Evolutionary conservation across 2,329 filamentous ascomycete species (phyloP).

Genomic region (Claviceps purpurea): DNA sequence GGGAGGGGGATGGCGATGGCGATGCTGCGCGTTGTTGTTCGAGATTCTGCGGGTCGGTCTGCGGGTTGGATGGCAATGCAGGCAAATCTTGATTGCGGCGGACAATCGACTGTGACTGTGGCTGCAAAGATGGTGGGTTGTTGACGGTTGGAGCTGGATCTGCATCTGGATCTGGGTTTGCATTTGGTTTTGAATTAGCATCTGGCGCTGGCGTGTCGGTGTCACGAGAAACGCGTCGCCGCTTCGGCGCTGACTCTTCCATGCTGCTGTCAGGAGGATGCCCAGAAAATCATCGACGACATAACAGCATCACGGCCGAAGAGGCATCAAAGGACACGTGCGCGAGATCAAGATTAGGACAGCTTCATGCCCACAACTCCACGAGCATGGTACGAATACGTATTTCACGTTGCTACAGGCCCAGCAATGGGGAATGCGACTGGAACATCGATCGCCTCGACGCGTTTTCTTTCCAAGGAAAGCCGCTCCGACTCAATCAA

Average conservation of each 20-base stretch:
- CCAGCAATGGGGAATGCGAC: not conserved
- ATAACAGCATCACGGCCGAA: conserved; percentile 1
- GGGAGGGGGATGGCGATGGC: conserved; percentile 16
- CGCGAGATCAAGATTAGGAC: not conserved
- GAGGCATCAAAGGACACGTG: not conserved
- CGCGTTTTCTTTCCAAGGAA: not conserved
- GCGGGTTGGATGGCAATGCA: conserved; percentile 51
- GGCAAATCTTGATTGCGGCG: conserved; percentile 14
- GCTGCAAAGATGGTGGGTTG: conserved; percentile 5
- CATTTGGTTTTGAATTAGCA: not conserved
- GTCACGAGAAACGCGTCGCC: conserved; percentile 8
- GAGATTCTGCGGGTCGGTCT: conserved; percentile 46
- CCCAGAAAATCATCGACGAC: not conserved
- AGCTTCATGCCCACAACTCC: not conserved
- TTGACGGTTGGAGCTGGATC: not conserved
- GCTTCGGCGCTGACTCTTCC: conserved; percentile 48
- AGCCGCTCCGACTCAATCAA: not conserved
- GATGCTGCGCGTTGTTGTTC: conserved; percentile 28
- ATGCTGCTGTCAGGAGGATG: conserved; percentile 12
- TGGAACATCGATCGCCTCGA: not conserved
- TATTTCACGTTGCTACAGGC: not conserved
- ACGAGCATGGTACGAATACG: not conserved
- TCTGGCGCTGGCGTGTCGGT: not conserved
- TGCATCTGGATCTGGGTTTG: not conserved
- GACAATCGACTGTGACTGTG: conserved; percentile 3